These are phyloP conservation scores for Alisma plantagoaquatica DNA, from an alignment of 106 monocot genomes.

Conservation along the genomic window DNA sequence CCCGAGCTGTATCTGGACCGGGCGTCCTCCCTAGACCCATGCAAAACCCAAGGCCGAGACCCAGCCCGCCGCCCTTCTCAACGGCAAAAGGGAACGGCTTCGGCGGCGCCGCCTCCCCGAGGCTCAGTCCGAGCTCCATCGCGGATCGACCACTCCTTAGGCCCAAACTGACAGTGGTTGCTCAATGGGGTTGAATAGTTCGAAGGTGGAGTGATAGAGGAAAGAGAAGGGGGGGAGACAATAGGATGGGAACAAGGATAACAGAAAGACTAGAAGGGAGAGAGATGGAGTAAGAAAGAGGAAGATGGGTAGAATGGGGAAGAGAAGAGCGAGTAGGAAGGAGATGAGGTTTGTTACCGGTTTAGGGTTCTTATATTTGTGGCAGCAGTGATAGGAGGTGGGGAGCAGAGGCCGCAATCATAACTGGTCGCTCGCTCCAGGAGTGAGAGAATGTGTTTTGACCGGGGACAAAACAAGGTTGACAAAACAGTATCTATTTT, in stretches of 20 bases:
- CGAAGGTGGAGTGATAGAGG: not conserved
- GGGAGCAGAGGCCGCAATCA: not conserved
- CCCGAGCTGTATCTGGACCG: not conserved
- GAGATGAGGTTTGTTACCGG: too few species aligned
- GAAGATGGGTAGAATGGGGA: too few species aligned
- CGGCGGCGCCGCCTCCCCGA: constrained; percentile 7
- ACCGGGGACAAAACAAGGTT: too few species aligned
- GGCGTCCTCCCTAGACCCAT: constrained; percentile 18
- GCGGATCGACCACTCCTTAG: too few species aligned
- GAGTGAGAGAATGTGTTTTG: too few species aligned
- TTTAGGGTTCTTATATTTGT: too few species aligned
- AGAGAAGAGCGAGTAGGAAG: not conserved
- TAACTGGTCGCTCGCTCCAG: too few species aligned
- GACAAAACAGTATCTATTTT: too few species aligned
- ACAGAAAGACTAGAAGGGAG: not conserved
- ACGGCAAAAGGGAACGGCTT: constrained; percentile 7
- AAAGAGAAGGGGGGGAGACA: not conserved
- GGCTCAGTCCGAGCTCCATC: constrained; percentile 32
- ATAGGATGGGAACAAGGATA: not conserved
- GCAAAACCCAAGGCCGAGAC: constrained; percentile 12
- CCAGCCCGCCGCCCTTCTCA: not conserved
- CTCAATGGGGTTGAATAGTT: not conserved
- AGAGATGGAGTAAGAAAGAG: not conserved
- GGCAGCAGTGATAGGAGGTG: not conserved
- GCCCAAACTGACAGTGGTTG: too few species aligned